A percentile compares a stretch with the other conserved stretches of the same genome.
phyloP scores from a whole-genome alignment of 352 stramenopile species.

The Pythium rhizo-oryzae region DNA sequence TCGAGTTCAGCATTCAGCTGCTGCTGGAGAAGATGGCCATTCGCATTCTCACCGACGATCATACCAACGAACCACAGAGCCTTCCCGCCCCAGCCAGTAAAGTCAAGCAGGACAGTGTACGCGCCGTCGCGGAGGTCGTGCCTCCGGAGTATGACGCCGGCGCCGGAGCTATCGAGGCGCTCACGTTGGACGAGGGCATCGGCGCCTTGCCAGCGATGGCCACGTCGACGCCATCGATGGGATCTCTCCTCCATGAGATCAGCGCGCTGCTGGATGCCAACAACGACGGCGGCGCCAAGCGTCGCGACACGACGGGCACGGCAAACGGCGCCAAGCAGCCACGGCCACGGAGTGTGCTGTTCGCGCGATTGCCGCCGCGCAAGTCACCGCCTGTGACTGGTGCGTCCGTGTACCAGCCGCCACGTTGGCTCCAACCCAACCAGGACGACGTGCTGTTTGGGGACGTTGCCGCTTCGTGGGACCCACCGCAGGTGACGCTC shows the following conservation, averaged over 20 bases:
- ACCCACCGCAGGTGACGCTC: slow-evolving; percentile 50
- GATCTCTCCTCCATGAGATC: neutral
- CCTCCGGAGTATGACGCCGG: slow-evolving; percentile 11
- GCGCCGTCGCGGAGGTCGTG: slow-evolving; percentile 1
- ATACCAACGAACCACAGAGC: neutral
- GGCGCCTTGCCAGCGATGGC: neutral
- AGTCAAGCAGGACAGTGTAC: neutral
- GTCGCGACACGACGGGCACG: neutral
- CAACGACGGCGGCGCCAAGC: neutral
- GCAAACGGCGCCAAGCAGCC: neutral
- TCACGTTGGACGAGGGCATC: slow-evolving; percentile 10
- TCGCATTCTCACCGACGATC: slow-evolving; percentile 17
- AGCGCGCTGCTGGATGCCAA: neutral
- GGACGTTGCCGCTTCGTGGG: neutral
- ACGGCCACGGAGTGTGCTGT: slow-evolving; percentile 37
- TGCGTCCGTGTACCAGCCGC: neutral
- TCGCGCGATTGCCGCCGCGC: slow-evolving; percentile 39
- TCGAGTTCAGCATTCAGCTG: slow-evolving; percentile 67
- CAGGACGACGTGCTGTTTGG: neutral
- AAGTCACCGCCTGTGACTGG: slow-evolving; percentile 13
- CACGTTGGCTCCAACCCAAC: neutral
- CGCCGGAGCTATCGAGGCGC: neutral
- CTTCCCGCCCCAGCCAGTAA: neutral
- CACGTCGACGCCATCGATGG: neutral
- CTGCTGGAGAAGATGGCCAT: slow-evolving; percentile 64